Base-by-base conservation (phyloP, 257 asterid genomes). In the Paraleonurus japonicus region DNA sequence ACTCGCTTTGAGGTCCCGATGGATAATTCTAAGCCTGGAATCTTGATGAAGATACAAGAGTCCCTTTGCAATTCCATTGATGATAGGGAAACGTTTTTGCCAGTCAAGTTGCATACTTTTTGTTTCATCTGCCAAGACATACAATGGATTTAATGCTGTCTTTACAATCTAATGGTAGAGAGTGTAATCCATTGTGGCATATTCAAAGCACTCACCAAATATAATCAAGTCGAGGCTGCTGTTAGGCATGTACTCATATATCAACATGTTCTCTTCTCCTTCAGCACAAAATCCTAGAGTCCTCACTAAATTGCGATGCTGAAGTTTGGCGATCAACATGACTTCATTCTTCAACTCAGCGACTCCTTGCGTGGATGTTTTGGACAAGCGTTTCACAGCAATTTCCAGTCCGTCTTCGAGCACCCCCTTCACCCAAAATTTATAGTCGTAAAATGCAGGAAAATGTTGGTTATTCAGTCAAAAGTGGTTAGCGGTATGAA, bases 171-270 rank as follows among this genome's bases (percentile, higher is more conserved):
- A 22, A 8, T 54, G n/a, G 7, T 54, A 22, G 9, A 19, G 26
- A 53, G 2, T 19, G 5, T 9, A 53, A 19, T 9, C 0, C 5
- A 19, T 15, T 19, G 58, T 8, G 37, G 15, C 15, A 28, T 2
- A 60, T 48, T n/a, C 1, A 15, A 9, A 8, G 27, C 24, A 58
- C 75, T 71, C 10, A 71, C 75, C 69, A 28, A 71, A 71, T 43
- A 71, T 5, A 28, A 71, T 27, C 45, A 61, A 30, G 27, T 71
- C 70, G 1, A 71, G 76, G 9, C 76, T 71, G 8, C 19, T 61
- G 13, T 71, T 71, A 61, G 76, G 70, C 76, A 71, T 71, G 70
- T 61, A 71, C 24, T 71, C 76, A 4, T 71, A 71, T 50, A 71
- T 61, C 70, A 71, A 30, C 76, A 71, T 71, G 41, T 16, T 60